Conservation (phyloP, 2,329 filamentous ascomycete species). For the Aspergillus udagawae region DNA sequence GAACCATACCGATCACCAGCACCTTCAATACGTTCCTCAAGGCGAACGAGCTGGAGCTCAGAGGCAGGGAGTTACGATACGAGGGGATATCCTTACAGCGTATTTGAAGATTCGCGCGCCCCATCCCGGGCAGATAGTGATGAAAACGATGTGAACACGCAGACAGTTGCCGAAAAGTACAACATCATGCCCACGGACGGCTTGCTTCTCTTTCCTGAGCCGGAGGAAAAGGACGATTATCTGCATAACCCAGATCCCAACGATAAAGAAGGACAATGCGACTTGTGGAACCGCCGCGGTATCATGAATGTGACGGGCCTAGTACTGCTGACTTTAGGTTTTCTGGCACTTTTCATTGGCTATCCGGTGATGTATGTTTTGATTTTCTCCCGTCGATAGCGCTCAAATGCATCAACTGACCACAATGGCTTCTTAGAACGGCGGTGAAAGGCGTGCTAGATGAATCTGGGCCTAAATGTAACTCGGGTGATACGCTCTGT, state of each 20-base stretch:
- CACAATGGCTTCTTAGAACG: conserved; percentile 42
- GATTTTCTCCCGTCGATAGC: neutral
- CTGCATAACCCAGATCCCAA: conserved; percentile 66
- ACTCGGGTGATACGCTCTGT: conserved; percentile 43
- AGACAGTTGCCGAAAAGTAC: conserved; percentile 70
- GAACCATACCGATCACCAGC: conserved; percentile 46
- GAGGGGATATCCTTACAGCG: conserved; percentile 48
- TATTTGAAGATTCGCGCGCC: conserved; percentile 58
- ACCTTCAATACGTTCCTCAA: conserved; percentile 52
- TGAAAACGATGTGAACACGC: conserved; percentile 63
- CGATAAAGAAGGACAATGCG: conserved; percentile 59
- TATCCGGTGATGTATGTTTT: conserved; percentile 64
- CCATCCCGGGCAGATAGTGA: conserved; percentile 61
- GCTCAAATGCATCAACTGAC: conserved; percentile 6
- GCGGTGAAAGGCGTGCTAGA: conserved; percentile 48
- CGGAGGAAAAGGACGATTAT: conserved; percentile 70
- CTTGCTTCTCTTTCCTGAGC: conserved; percentile 64
- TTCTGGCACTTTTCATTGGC: conserved; percentile 63
- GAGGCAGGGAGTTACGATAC: conserved; percentile 53
- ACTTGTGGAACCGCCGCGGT: conserved; percentile 63
- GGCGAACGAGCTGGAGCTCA: conserved; percentile 63
- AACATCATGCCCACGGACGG: conserved; percentile 67
- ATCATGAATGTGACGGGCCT: conserved; percentile 63
- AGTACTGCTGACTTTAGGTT: conserved; percentile 54
- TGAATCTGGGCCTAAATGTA: conserved; percentile 28